Base-by-base conservation (phyloP, 768 basidiomycete genomes). In the Hygrocybe coccinea region DNA sequence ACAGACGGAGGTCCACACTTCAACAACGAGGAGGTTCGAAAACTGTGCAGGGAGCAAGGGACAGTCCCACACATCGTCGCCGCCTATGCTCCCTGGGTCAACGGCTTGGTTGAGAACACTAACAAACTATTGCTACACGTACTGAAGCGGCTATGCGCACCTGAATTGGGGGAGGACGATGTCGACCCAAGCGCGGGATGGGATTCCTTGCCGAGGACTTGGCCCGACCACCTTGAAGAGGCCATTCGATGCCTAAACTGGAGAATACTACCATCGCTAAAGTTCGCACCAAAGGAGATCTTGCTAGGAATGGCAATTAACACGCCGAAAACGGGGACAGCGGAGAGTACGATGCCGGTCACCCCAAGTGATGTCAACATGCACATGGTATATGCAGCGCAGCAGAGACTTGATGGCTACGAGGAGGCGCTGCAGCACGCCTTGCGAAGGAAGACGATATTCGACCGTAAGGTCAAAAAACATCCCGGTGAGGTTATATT, bases 51-150 rank as follows among this genome's bases (percentile, higher is more conserved):
- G 2, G 19, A 46, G 21, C 11, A 22, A 17, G 44, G 44, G 6
- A 22, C 21, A n/a, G 22, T 19, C 11, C n/a, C 11, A 12, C 15
- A 12, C 44, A 21, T 22, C 5, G 22, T 22, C 7, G 17, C 72
- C 11, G 69, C 70, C 1, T 77, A 77, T 50, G 62, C 73, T 8
- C 75, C 74, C 6, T 77, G 74, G 76, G 58, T 75, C 14, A 76
- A 75, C 50, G 69, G 74, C 0, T 57, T 74, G 0, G 62, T 72
- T 0, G 69, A 75, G 37, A 65, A 66, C 3, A 59, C 66, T 0
- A 77, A 78, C 57, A 63, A 62, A 5, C 36, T 68, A 0, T 56
- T 77, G 0, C 58, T 76, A 0, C 48, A 62, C 7, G 10, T 60
- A 0, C 57, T 77, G 1, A 60, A 62, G 17, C 41, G 65, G 0